Percentiles rank a stretch among this genome's conserved stretches.
These are phyloP conservation scores for Salinomyces thailandicus DNA, from an alignment of 2,329 filamentous ascomycete species.

Conservation along the genomic window DNA sequence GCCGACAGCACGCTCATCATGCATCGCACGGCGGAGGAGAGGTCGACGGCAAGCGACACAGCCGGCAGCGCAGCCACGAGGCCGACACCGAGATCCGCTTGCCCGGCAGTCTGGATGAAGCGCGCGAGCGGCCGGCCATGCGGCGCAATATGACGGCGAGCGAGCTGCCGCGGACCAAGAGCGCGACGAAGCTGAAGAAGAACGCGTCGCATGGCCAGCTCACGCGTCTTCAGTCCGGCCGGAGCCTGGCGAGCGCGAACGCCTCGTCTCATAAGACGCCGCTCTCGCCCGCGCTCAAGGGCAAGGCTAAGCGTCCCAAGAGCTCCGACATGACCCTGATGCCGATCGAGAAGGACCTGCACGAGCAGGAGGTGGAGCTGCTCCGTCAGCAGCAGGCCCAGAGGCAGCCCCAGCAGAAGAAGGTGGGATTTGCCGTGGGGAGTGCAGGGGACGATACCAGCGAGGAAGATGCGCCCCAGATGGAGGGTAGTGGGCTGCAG, in stretches of 20 bases:
- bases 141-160: constrained; percentile 23
- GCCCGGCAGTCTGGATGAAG: constrained; percentile 24
- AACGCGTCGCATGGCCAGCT: constrained; percentile 38
- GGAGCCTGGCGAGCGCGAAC: constrained; percentile 21
- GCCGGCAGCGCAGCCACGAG: constrained; percentile 18
- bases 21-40: constrained; percentile 6
- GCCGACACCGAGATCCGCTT: constrained; percentile 26
- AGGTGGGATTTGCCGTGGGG: constrained; percentile 26
- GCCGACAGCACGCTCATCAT: constrained; percentile 11
- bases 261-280: constrained; percentile 13
- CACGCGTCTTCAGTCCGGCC: constrained; percentile 23
- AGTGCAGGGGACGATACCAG: constrained; percentile 17
- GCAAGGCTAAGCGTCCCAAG: constrained; percentile 21
- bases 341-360: constrained; percentile 17
- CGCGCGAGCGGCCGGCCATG: constrained; percentile 15
- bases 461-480: constrained; percentile 17
- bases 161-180: constrained; percentile 21
- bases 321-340: constrained; percentile 17
- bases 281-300: constrained; percentile 20
- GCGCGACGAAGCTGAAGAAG: constrained; percentile 26
- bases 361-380: constrained; percentile 20
- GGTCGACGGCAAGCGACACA: constrained; percentile 15
- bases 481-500: constrained; percentile 22
- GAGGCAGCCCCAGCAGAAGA: constrained; percentile 12
- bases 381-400: constrained; percentile 12